These are phyloP conservation scores for Vitis rupestris DNA, from an alignment of 164 flowering plant genomes.

Conservation along the genomic window DNA sequence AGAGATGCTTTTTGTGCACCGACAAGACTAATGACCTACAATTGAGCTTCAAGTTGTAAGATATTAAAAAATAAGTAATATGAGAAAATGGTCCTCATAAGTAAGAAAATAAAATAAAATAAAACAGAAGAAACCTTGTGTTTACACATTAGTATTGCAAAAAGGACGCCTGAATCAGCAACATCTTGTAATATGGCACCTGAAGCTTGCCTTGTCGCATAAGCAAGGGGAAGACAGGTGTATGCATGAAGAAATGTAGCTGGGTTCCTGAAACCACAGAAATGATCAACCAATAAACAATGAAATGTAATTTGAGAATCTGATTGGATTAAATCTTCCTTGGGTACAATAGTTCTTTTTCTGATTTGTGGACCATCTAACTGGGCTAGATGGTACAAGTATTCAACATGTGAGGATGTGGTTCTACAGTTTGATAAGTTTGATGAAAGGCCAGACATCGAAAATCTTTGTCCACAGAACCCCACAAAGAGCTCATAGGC, in stretches of 20 bases:
- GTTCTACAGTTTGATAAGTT: too few relatives aligned
- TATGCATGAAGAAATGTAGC: conserved; percentile 87
- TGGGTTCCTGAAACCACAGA: conserved; percentile 56
- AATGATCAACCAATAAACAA: background rate
- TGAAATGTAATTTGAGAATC: background rate
- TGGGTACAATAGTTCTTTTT: too few relatives aligned
- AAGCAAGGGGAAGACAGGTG: conserved; percentile 76
- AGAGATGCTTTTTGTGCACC: conserved; percentile 99
- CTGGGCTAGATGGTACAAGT: too few relatives aligned
- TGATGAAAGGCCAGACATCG: too few relatives aligned
- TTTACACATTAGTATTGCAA: conserved; percentile 95
- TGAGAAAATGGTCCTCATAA: background rate
- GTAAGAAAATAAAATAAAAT: conserved; percentile 1
- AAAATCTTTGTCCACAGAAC: too few relatives aligned
- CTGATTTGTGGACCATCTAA: too few relatives aligned
- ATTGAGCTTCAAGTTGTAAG: conserved; percentile 10
- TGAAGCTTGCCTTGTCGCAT: conserved; percentile 96
- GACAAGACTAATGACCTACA: conserved; percentile 94
- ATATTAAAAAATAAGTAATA: too few relatives aligned
- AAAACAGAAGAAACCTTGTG: conserved; percentile 61
- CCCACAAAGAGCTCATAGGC: too few relatives aligned
- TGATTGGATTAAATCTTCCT: too few relatives aligned
- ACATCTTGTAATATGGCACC: conserved; percentile 96
- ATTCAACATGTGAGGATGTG: too few relatives aligned
- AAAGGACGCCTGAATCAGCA: conserved; percentile 93